Evolutionary conservation across 768 basidiomycete species (phyloP), one percentile per base, ranked within the genome.

Genomic region (Xerocomellus dryophilus): DNA sequence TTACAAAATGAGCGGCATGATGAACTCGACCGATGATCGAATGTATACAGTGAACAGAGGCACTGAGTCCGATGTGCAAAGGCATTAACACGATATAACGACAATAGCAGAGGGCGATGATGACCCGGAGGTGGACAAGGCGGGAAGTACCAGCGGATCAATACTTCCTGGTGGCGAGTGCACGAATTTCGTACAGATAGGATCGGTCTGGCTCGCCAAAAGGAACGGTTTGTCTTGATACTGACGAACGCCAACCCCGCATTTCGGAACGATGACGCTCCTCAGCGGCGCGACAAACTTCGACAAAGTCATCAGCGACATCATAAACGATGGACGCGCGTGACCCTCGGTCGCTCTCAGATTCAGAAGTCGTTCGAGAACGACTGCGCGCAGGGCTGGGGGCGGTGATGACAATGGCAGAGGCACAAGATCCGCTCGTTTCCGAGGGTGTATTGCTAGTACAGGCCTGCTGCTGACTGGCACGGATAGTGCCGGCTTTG

Each of bases 121-220:
- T 40, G 40, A 20, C 40, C 43, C 35, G 38, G 27, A 29, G 38
- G 43, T 20, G 38, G n/a, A 35, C 36, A 23, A 56, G 43, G 23
- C 17, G 25, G 41, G 14, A 50, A 31, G 54, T 20, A 54, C 52
- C 32, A 51, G 45, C 5, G 54, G 12, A 61, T 81, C 66, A 88
- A 71, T 92, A 91, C 69, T 84, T 85, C 69, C 89, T 82, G n/a
- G 88, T 91, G 15, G 90, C 90, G 52, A 93, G 80, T 23, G 86
- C 87, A 58, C 90, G 83, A 56, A 93, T 92, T 70, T 93, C 90
- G 70, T 82, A 88, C 34, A 93, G 76, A 62, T 82, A 78, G 36
- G 81, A 79, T 53, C 85, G 82, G 64, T 86, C 84, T 32, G 80
- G 74, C 50, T 79, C 76, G 23, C 61, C 62, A 53, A 56, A 66